Base-by-base conservation (phyloP, 371 early-diverging fungal genomes). In the Mucor irregularis region DNA sequence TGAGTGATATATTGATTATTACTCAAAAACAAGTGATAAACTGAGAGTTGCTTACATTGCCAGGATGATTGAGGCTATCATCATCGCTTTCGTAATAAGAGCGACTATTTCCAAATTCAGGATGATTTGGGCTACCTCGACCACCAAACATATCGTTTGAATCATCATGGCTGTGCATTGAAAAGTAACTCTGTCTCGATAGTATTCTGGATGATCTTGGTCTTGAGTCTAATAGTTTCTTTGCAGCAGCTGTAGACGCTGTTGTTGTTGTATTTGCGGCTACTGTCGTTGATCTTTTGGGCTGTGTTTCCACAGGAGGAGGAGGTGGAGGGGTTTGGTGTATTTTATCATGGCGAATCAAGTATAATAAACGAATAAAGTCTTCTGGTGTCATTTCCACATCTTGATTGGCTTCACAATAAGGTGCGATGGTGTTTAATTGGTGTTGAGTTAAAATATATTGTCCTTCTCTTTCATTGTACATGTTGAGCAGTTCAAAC, bases 321-420 rank as follows among this genome's bases (percentile, higher is more conserved):
- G 7, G 1, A 42, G 35, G 35, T 49, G 17, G 19, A 42, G 8
- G n/a, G n/a, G n/a, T n/a, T n/a, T n/a, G 30, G 38, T 51, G 38
- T 17, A 10, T 10, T 35, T 37, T 22, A 21, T 6, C 45, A 29
- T 58, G 22, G 25, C 43, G 61, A 49, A 54, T 35, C 10, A 29
- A 37, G 8, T 17, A 33, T 3, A 47, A 17, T n/a, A 34, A 28
- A 21, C 16, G 22, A 6, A 49, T 22, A 30, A 68, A 58, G 21
- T 68, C 65, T 16, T 58, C 47, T 6, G 65, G 69, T 14, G 53
- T 52, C 62, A 64, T 61, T 54, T 65, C 61, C 9, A 61, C 11
- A 22, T 68, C 56, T 19, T 13, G 31, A 30, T 64, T 61, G 8
- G 19, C 26, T 8, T 33, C 33, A 40, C 60, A 61, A 28, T 57